phyloP scores from a whole-genome alignment of 768 basidiomycete genomes.

The Daedaleopsis nitida region DNA sequence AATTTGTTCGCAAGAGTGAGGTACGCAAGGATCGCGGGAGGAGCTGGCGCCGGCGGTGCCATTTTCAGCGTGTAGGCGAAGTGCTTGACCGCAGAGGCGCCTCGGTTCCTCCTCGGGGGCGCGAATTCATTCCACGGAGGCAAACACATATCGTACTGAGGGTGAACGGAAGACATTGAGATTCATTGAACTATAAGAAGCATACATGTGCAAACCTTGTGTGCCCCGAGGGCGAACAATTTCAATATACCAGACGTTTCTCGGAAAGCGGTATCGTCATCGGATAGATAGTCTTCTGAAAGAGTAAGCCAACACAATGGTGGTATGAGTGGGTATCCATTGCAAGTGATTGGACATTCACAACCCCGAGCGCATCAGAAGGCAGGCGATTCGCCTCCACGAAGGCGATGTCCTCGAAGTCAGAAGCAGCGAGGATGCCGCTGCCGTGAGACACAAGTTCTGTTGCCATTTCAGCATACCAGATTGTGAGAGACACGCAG shows the following conservation, averaged over 20 bases:
- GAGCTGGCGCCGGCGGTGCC: slow-evolving; percentile 60
- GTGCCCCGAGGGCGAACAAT: slow-evolving; percentile 67
- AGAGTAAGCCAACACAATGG: not conserved
- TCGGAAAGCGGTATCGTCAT: slow-evolving; percentile 40
- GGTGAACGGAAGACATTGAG: not conserved
- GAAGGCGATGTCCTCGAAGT: too few relatives aligned
- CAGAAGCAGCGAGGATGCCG: too few relatives aligned
- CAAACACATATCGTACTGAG: slow-evolving; percentile 61
- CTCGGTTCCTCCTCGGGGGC: slow-evolving; percentile 31
- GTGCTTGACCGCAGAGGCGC: slow-evolving; percentile 20
- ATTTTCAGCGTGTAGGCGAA: slow-evolving; percentile 39
- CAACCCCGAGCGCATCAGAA: not conserved
- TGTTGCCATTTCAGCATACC: too few relatives aligned
- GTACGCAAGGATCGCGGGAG: slow-evolving; percentile 74
- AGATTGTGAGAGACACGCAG: too few relatives aligned
- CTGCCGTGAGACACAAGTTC: too few relatives aligned
- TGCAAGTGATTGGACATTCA: not conserved
- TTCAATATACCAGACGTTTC: slow-evolving; percentile 56
- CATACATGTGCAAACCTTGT: slow-evolving; percentile 45
- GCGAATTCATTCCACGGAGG: slow-evolving; percentile 62
- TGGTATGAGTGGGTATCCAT: not conserved
- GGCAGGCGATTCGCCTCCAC: too few relatives aligned
- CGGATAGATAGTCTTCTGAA: slow-evolving; percentile 42
- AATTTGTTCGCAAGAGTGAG: slow-evolving; percentile 49
- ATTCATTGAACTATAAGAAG: not conserved